Base-by-base conservation (phyloP, 2,329 filamentous ascomycete genomes). In the Grosmannia clavigera region DNA sequence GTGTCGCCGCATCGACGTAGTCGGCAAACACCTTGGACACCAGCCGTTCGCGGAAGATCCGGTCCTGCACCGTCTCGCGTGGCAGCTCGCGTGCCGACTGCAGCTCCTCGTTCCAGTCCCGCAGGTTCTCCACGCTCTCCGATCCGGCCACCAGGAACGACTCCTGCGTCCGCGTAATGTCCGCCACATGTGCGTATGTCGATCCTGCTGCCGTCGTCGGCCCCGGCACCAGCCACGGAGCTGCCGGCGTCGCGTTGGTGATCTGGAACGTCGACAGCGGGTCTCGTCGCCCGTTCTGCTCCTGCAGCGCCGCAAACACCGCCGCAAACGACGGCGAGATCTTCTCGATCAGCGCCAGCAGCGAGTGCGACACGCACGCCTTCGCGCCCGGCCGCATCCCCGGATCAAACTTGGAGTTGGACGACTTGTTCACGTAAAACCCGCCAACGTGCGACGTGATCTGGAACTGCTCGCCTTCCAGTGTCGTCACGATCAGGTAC, bases 51-150 rank as follows among this genome's bases (percentile, higher is more conserved):
- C 94, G 84, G 81, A 97, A 97, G 22, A 99, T 92, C 59, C 92
- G 85, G 70, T 99, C 94, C 72, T 96, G 92, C 12, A 99, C 88
- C 9, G 86, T 90, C 65, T 96, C 92, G 70, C 91, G 92, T 40
- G 92, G 92, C 64, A 99, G 81, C 73, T 99, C 94, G 68, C 90
- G 86, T 12, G 94, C 96, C 2, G 92, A 96, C 73, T 99, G 94
- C 70, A 99, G 95, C 70, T 99, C 94, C 72, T 99, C 94, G 68
- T 99, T 99, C 92, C 95, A 99, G 73, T 99, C 94, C 61, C 94
- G 85, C 64, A 99, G 78, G 5, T 91, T 96, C 70, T 99, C 94
- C 0, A 90, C 90, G 70, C 92, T 96, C 69, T 99, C 94, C 31
- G 92, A 86, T 35, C 95, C 95, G 25, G 89, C 83, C 62, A 97